Base-by-base conservation (phyloP, 2,329 filamentous ascomycete species). In the Ophioceras dolichostomum region DNA sequence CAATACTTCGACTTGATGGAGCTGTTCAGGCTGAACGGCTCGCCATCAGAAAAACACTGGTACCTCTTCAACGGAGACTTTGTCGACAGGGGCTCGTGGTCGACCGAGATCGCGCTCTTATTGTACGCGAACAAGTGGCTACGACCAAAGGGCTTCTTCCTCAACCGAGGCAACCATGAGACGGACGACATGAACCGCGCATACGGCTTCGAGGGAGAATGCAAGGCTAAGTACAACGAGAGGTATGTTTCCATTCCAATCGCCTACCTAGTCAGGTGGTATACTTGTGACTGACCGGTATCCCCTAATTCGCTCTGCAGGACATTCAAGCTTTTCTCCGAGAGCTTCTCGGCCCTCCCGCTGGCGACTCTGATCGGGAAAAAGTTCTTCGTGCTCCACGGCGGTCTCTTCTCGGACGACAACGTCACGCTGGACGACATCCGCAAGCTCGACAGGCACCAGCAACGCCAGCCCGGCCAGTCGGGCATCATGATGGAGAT, bases 21-120 rank as follows among this genome's bases (percentile, higher is more conserved):
- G 57, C 82, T 98, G 44, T 98, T 98, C 76, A 72, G 84, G 45
- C 72, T 91, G 40, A 95, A 94, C 49, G 91, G 91, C 30, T 74
- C 70, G 45, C 91, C 91, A 0, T 75, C 73, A 13, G 85, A 89
- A 43, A 85, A 83, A 55, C 87, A 96, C 57, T 83, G 79, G 58
- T 98, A 96, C 56, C 72, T 98, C 10, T 98, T 98, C 71, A 98
- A 98, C 58, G 91, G 91, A 46, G 91, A 98, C 62, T 98, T 98
- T 54, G 91, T 98, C 38, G 91, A 98, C 57, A 77, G 91, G 56
- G 91, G 91, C 20, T 95, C 87, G 27, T 98, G 91, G 91, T 96
- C 89, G 6, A 87, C 80, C n/a, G 91, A 98, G 58, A 93, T 98
- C 48, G 89, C 87, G 10, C 70, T 98, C 33, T 68, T 95, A 10